Evolutionary conservation across 2,329 filamentous ascomycete species (phyloP).

Genomic region (Trichoderma semiorbis): DNA sequence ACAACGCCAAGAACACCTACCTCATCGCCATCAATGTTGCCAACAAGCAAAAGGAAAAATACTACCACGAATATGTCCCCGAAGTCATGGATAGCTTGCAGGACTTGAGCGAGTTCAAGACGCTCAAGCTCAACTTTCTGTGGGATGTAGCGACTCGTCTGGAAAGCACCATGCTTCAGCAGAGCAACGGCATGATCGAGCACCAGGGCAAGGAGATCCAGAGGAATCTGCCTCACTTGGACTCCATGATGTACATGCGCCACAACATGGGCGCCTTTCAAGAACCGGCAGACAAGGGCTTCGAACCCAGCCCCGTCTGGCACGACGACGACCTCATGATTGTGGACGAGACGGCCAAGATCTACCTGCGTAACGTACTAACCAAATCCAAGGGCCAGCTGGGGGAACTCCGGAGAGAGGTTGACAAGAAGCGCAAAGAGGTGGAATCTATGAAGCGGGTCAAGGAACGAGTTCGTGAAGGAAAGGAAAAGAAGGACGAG

Average conservation of each 20-base stretch:
- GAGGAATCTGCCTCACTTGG: constrained; percentile 81
- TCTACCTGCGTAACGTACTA: constrained; percentile 87
- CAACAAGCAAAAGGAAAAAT: constrained; percentile 95
- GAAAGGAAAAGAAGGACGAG: constrained; percentile 84
- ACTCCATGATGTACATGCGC: constrained; percentile 96
- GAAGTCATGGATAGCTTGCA: constrained; percentile 91
- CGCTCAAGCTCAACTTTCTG: constrained; percentile 75
- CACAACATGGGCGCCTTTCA: constrained; percentile 83
- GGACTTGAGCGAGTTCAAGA: constrained; percentile 86
- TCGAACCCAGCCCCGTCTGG: constrained; percentile 96
- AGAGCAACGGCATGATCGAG: constrained; percentile 68
- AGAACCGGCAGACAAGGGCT: constrained; percentile 78
- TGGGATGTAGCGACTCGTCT: constrained; percentile 80
- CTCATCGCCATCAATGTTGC: constrained; percentile 93
- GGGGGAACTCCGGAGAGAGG: constrained; percentile 74
- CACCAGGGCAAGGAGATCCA: constrained; percentile 77
- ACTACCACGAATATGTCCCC: constrained; percentile 95
- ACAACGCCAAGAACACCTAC: constrained; percentile 98
- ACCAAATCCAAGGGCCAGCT: constrained; percentile 85
- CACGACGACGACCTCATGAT: constrained; percentile 88
- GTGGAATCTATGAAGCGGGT: constrained; percentile 72
- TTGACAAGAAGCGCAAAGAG: constrained; percentile 81
- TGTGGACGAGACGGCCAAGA: constrained; percentile 79
- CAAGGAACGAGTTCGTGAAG: constrained; percentile 74
- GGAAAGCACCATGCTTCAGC: constrained; percentile 73